Evolutionary conservation across 768 basidiomycete genomes (phyloP), one percentile per base, ranked within the genome.

Genomic region (Boletus rubropictus): DNA sequence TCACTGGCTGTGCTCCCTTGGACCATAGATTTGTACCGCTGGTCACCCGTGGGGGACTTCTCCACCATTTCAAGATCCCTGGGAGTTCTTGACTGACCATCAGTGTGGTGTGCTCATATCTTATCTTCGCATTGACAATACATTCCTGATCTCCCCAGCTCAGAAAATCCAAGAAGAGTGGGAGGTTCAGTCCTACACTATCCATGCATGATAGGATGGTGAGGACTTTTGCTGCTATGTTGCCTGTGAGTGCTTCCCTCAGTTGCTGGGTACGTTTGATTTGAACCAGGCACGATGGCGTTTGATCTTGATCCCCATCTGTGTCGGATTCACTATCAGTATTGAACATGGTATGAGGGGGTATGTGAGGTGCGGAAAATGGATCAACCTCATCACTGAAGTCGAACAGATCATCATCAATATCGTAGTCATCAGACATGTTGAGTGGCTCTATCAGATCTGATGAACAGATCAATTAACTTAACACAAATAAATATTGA

Each of bases 71-170:
- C 36, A 37, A 15, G 36, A 37, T 37, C 18, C 21, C 21, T 15
- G 20, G 36, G 7, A 37, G 36, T 22, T 37, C 36, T 17, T 43
- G 10, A 2, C 24, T 34, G 2, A 34, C 32, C 42, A 43, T 24
- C 22, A 25, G 17, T 14, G 4, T 3, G 7, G 32, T 25, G 2
- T 11, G 7, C 18, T 1, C 42, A 24, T 44, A 44, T 35, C 42
- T 44, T 17, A 44, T 44, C 22, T 35, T 44, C 3, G 24, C 4
- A 44, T 44, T 44, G 42, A 34, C 11, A 14, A 44, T 2, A 20
- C 44, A 37, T 20, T 37, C 34, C 27, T 44, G 20, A 36, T 44
- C 35, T 22, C 27, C 35, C 44, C 44, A 44, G 44, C 27, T 44
- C 1, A 44, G 24, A 17, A 37, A 44, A n/a, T 44, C 34, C 1